Base-by-base conservation (phyloP, 306 rosid species). In the Acmispon strigosus region DNA sequence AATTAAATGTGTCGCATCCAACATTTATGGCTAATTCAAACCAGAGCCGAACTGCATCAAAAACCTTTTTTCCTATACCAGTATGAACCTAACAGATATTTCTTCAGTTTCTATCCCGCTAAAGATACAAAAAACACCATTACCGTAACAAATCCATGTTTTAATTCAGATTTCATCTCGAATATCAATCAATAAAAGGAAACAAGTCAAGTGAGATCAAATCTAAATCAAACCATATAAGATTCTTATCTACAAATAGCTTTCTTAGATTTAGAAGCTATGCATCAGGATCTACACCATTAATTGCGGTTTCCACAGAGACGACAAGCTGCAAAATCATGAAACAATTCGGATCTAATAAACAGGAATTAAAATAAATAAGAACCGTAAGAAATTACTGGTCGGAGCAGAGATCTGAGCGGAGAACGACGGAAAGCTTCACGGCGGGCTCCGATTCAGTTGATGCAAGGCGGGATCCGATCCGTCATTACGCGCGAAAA, bases 381-480 rank as follows among this genome's bases (percentile, higher is more conserved):
- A 45, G 5, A 41, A 29, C 8, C 1, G 3, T 12, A 51, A 41
- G 6, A 69, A 15, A 2, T 7, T 73, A 75, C 77, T 18, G 66
- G 10, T 13, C 59, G 9, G 61, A 79, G 76, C 68, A 52, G 82
- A 78, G 89, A 80, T 86, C 87, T 75, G 85, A 67, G 11, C 29
- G 7, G 59, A 37, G 49, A 69, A 79, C 2, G 62, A 69, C 69
- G 56, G 45, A 76, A 78, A 32, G 36, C 62, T 63, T 89, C 92
- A 79, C 90, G 69, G 92, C 87, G 81, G 93, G 84, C 85, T 90
- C 96, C 79, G 96, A 90, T 90, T 90, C 96, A 90, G 96, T 90
- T 90, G 96, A 90, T 87, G 96, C 96, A 90, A 90, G 93, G 96
- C 96, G 96, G 96, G 96, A 90, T 61, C 96, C 74, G 77, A 79